Evolutionary conservation across 75 land plant genomes (phyloP).

Genomic region (Isoetes taiwanensis): DNA sequence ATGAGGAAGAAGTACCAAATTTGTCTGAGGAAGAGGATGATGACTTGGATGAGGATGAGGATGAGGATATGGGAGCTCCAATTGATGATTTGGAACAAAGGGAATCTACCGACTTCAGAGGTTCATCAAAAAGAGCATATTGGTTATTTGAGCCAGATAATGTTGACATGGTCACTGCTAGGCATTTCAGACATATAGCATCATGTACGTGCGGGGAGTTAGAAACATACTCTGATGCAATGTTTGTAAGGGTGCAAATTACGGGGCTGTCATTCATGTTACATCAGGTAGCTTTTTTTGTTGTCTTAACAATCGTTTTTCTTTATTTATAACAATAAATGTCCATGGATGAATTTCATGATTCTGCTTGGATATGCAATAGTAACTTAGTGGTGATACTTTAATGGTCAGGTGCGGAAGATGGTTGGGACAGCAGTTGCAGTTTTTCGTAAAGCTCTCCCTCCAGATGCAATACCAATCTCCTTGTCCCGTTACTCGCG

Average conservation of each 20-base stretch:
- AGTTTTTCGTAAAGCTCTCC: slow-evolving; percentile 61
- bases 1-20: slow-evolving; percentile 9
- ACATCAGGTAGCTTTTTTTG: slow-evolving; percentile 58
- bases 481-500: slow-evolving; percentile 63
- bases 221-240: slow-evolving; percentile 30
- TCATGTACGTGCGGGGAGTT: slow-evolving; percentile 63
- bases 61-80: neutral
- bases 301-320: neutral
- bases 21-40: neutral
- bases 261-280: slow-evolving; percentile 95
- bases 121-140: slow-evolving; percentile 6
- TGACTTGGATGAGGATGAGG: slow-evolving; percentile 15
- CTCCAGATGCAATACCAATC: slow-evolving; percentile 51
- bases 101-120: neutral
- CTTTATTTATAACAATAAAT: neutral
- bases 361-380: neutral
- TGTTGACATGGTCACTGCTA: slow-evolving; percentile 45
- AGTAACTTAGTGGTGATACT: no score
- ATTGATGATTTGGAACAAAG: neutral
- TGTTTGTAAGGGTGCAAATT: slow-evolving; percentile 47
- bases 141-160: slow-evolving; percentile 82
- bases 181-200: slow-evolving; percentile 71
- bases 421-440: slow-evolving; percentile 98
- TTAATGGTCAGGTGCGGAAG: slow-evolving; percentile 98
- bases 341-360: neutral